Evolutionary conservation across 306 rosid species (phyloP), one percentile per base, ranked within the genome.

Genomic region (Rosa chinensis): DNA sequence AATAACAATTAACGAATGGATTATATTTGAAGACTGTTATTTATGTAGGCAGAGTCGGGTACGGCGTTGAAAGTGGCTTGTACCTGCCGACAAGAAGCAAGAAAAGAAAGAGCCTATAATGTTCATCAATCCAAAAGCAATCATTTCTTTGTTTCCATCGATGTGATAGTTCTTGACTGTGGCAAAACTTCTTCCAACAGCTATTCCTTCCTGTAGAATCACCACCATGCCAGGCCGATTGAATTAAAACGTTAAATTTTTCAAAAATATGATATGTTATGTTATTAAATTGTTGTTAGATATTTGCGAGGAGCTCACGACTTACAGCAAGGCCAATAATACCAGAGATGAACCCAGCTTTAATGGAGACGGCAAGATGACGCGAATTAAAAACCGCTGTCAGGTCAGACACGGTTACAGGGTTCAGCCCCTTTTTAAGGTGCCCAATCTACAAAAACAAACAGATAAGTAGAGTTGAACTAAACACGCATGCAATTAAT

Each of bases 181-280:
- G 28, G 90, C 90, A 70, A 87, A 87, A 67, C 90, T 84, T 80
- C 88, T 84, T 74, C 90, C 90, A 16, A 87, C 90, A 7, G 90
- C 90, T 40, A 84, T 85, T 82, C 90, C 90, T 82, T 87, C 90
- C 90, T 87, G 74, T 76, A 74, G 32, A 67, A 6, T 63, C 69
- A 35, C 10, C 69, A 32, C 9, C n/a, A 63, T 12, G 13, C 43
- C 69, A 63, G 9, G n/a, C 9, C 8, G n/a, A 62, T 23, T 23
- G 18, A 12, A 28, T 20, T 3, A 20, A n/a, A 28, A 5, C 10
- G 42, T 12, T 62, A 28, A 12, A 5, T 5, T 25, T 23, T 10
- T 59, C 9, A 11, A 25, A n/a, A n/a, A 8, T 8, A 56, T n/a
- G 64, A 18, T 21, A 25, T 12, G 17, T 28, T 28, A 25, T 35